Conservation (phyloP, 306 rosid species). For the apple (Malus domestica) region ASM211411v1 NC_041794.1:30141001-30141500, state of each 20-base stretch:
- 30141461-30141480: too few relatives aligned
- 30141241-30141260: neutral
- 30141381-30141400: neutral
- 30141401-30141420: too few relatives aligned
- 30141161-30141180: too few relatives aligned
- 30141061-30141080: neutral
- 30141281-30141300: too few relatives aligned
- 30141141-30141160: conserved; percentile 82
- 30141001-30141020: neutral
- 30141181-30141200: conserved; percentile 15
- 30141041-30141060: neutral
- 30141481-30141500: too few relatives aligned
- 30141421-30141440: too few relatives aligned
- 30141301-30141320: too few relatives aligned
- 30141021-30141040: neutral
- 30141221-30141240: neutral
- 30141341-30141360: too few relatives aligned
- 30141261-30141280: neutral
- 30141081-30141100: neutral
- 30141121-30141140: neutral
- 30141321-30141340: too few relatives aligned
- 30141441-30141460: too few relatives aligned
- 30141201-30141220: neutral
- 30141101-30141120: too few relatives aligned
- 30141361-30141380: neutral